Evolutionary conservation across 352 stramenopile genomes (phyloP).

Genomic region (Hyaloperonospora arabidopsidis): DNA sequence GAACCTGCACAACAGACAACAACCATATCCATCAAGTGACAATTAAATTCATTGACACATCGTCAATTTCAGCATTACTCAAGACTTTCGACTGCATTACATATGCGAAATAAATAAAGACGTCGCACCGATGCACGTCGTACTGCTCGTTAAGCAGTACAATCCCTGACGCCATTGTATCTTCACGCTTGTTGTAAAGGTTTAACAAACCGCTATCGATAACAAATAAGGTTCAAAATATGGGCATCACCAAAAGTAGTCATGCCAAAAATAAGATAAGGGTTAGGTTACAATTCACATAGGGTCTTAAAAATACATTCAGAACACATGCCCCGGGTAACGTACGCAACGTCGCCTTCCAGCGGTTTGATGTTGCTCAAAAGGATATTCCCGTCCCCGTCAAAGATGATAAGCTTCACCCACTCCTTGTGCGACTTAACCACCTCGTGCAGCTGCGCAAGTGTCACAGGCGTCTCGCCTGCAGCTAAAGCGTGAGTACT

Average conservation of each 20-base stretch:
- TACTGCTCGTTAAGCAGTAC: slow-evolving; percentile 71
- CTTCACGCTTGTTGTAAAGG: slow-evolving; percentile 74
- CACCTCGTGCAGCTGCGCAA: slow-evolving; percentile 40
- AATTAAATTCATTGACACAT: not conserved
- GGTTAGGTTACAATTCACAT: not conserved
- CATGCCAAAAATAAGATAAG: not conserved
- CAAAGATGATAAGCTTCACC: slow-evolving; percentile 53
- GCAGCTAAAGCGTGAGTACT: slow-evolving; percentile 2
- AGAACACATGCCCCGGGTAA: slow-evolving; percentile 1
- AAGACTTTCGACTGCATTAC: too few relatives aligned
- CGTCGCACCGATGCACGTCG: slow-evolving; percentile 62
- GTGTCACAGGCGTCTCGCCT: slow-evolving; percentile 24
- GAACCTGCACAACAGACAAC: slow-evolving; percentile 33
- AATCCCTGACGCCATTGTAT: slow-evolving; percentile 65
- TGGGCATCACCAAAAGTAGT: slow-evolving; percentile 1
- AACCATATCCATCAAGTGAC: not conserved
- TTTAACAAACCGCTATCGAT: slow-evolving; percentile 36
- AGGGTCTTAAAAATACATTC: not conserved
- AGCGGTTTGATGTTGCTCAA: slow-evolving; percentile 48
- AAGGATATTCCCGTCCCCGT: slow-evolving; percentile 45
- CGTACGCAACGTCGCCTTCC: slow-evolving; percentile 53
- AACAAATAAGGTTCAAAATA: too few relatives aligned
- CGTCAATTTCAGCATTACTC: too few relatives aligned
- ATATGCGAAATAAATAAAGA: not conserved
- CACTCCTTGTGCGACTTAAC: slow-evolving; percentile 64